Conservation (phyloP, 257 asterid genomes). For the Verbena officinalis region DNA sequence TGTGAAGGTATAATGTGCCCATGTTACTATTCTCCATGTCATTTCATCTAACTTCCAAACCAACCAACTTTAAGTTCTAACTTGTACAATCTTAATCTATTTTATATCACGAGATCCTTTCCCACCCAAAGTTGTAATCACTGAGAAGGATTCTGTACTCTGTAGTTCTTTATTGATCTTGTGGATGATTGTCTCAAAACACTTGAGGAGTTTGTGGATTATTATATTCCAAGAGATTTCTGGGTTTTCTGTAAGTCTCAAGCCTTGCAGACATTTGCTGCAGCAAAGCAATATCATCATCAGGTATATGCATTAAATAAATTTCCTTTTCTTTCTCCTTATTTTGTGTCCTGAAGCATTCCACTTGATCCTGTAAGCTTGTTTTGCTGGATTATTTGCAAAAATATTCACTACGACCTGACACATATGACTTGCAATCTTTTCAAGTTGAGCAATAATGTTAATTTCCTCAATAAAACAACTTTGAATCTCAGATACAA, state of each 20-base stretch:
- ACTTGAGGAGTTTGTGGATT: slow-evolving; percentile 44
- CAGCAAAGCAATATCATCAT: slow-evolving; percentile 65
- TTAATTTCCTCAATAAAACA: neutral
- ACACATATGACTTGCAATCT: slow-evolving; percentile 13
- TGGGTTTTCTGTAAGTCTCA: slow-evolving; percentile 46
- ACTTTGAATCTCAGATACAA: neutral
- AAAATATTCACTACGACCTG: neutral
- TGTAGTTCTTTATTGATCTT: slow-evolving; percentile 46
- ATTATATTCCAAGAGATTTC: slow-evolving; percentile 36
- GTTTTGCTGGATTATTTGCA: neutral
- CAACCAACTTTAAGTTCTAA: slow-evolving; percentile 3
- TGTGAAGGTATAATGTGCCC: slow-evolving; percentile 50
- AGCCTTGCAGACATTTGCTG: slow-evolving; percentile 46
- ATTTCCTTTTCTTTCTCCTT: too few relatives aligned
- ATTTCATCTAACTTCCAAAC: slow-evolving; percentile 15
- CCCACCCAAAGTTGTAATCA: slow-evolving; percentile 4
- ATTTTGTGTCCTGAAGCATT: slow-evolving; percentile 12
- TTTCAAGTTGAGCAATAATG: neutral
- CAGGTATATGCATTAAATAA: slow-evolving; percentile 49
- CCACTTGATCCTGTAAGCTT: slow-evolving; percentile 7
- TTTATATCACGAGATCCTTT: slow-evolving; percentile 6
- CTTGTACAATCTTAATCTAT: slow-evolving; percentile 11
- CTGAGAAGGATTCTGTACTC: slow-evolving; percentile 27
- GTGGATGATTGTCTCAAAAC: slow-evolving; percentile 32
- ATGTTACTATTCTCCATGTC: slow-evolving; percentile 15